Evolutionary conservation across 202 grass and related monocot species (phyloP).

Genomic region (Thinopyrum obtusiflorum): DNA sequence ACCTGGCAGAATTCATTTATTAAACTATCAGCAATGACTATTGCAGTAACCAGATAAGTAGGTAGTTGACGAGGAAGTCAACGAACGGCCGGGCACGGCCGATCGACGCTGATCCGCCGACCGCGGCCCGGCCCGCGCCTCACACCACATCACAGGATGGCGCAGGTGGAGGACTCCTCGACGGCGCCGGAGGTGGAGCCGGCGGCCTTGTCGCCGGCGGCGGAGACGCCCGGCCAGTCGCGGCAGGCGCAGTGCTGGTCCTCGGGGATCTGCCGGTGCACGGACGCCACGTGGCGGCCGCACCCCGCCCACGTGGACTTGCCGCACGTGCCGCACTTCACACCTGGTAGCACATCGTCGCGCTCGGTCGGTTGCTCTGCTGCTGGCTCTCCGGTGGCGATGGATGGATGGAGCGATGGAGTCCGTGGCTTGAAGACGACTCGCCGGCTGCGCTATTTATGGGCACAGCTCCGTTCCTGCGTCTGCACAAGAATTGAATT

Average conservation of each 20-base stretch:
- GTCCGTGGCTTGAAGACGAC: not conserved
- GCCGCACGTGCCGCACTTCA: constrained; percentile 67
- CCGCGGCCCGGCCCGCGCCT: no score
- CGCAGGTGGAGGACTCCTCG: not conserved
- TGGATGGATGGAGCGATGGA: not conserved
- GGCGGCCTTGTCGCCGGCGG: not conserved
- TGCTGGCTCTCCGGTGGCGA: not conserved
- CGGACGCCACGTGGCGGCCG: constrained; percentile 69
- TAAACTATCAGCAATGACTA: no score
- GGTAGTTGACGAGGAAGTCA: no score
- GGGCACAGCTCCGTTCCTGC: no score
- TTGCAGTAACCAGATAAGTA: no score
- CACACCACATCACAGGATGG: constrained; percentile 26
- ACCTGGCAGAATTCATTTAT: no score
- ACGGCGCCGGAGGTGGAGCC: not conserved
- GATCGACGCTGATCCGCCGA: no score
- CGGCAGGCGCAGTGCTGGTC: constrained; percentile 85
- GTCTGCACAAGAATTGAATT: no score
- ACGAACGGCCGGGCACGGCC: no score
- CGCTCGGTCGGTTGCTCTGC: not conserved
- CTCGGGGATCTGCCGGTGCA: constrained; percentile 66
- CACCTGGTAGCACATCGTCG: constrained; percentile 65
- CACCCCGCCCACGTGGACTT: constrained; percentile 82
- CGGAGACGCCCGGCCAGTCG: constrained; percentile 69
- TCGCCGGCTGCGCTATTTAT: not conserved